Evolutionary conservation across 2,329 filamentous ascomycete genomes (phyloP).

Genomic region (Fusarium solani-melongenae): DNA sequence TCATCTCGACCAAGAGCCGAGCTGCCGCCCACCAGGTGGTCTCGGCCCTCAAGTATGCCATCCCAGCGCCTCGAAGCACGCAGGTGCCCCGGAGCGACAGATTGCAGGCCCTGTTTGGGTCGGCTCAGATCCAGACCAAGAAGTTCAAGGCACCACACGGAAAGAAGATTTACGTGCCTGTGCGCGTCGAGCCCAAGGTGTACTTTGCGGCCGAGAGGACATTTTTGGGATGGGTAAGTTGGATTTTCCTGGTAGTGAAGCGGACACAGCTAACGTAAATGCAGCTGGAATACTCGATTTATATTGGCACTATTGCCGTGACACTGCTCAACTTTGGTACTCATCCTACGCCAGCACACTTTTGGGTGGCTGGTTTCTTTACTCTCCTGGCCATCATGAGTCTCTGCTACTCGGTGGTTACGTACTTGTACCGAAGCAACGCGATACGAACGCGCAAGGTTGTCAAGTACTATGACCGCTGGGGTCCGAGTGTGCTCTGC

Average conservation of each 20-base stretch:
- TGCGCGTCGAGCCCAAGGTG: conserved; percentile 96
- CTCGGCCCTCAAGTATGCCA: conserved; percentile 59
- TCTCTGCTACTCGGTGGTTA: conserved; percentile 83
- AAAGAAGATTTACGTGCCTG: conserved; percentile 94
- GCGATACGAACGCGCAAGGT: conserved; percentile 86
- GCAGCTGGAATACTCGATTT: conserved; percentile 94
- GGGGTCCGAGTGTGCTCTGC: conserved; percentile 84
- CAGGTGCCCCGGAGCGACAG: conserved; percentile 68
- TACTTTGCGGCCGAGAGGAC: conserved; percentile 97
- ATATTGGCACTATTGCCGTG: conserved; percentile 87
- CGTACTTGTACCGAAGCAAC: conserved; percentile 89
- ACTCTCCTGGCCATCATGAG: conserved; percentile 82
- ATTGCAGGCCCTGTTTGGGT: conserved; percentile 64
- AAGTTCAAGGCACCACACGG: conserved; percentile 80
- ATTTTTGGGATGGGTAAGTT: conserved; percentile 88
- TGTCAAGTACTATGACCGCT: conserved; percentile 92
- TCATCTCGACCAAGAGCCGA: conserved; percentile 61
- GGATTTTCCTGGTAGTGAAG: not conserved
- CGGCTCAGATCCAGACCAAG: conserved; percentile 65
- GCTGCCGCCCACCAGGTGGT: conserved; percentile 56
- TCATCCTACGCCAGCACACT: conserved; percentile 66
- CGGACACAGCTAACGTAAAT: conserved; percentile 2
- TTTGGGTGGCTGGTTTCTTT: conserved; percentile 80
- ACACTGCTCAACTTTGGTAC: conserved; percentile 84
- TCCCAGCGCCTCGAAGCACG: conserved; percentile 66